phyloP scores from a whole-genome alignment of 345 rosid species.

The Eucalyptus rudis region DNA sequence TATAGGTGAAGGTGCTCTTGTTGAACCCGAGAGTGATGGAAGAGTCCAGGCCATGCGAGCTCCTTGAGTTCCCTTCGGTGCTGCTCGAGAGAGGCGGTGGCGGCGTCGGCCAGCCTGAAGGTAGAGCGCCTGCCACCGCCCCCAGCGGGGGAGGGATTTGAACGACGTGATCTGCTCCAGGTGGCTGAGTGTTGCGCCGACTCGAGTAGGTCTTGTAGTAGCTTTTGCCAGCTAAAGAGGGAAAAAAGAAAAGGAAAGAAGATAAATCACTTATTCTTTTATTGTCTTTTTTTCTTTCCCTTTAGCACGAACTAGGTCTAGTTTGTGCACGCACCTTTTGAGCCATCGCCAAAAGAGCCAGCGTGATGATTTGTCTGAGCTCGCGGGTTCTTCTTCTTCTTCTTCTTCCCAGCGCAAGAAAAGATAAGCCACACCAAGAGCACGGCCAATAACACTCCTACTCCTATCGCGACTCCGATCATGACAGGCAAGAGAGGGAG shows the following conservation, averaged over 20 bases:
- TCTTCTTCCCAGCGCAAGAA: conserved; percentile 13
- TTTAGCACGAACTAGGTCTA: not conserved
- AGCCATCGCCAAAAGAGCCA: not conserved
- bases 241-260: not conserved
- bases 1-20: conserved; percentile 56
- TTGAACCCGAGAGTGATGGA: conserved; percentile 29
- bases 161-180: not conserved
- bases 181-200: not conserved
- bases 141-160: not conserved
- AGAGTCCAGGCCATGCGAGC: conserved; percentile 21
- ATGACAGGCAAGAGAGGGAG: not conserved
- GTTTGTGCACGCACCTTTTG: not conserved
- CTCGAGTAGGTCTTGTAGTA: not conserved
- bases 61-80: conserved; percentile 16
- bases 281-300: not conserved
- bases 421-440: conserved; percentile 8
- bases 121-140: not conserved
- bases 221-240: not conserved
- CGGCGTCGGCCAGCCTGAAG: not conserved
- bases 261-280: not conserved
- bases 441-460: conserved; percentile 9
- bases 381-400: not conserved
- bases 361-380: conserved; percentile 8
- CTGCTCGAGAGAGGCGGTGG: not conserved
- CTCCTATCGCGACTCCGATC: conserved; percentile 23